Conservation (phyloP, 2,329 filamentous ascomycete species). For the Seiridium unicorne region DNA sequence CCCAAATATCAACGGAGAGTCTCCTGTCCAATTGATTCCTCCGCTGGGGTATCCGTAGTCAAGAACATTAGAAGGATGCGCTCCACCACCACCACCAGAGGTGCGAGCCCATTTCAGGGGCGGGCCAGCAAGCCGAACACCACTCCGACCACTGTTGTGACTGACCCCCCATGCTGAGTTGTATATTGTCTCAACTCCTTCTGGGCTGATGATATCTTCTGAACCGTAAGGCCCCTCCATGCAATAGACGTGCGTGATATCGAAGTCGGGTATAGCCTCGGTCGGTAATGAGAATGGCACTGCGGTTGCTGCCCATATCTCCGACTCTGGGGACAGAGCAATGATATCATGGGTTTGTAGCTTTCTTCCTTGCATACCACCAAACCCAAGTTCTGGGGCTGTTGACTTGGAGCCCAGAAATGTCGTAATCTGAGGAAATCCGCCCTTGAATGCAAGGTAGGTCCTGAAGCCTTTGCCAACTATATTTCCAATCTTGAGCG, state of each 20-base stretch:
- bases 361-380: no score
- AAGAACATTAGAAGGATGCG: slow-evolving; percentile 58
- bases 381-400: no score
- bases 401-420: no score
- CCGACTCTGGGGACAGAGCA: no score
- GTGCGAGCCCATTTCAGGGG: slow-evolving; percentile 56
- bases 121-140: slow-evolving; percentile 58
- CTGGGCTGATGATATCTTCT: slow-evolving; percentile 43
- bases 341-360: no score
- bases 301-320: no score
- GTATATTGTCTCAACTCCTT: slow-evolving; percentile 58
- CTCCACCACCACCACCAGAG: slow-evolving; percentile 61
- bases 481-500: no score
- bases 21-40: slow-evolving; percentile 59
- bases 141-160: slow-evolving; percentile 59
- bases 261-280: no score
- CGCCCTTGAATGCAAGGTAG: no score
- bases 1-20: slow-evolving; percentile 59
- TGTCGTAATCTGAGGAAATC: no score
- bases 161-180: slow-evolving; percentile 56
- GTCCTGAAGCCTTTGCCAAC: no score
- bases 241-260: slow-evolving; percentile 46
- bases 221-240: slow-evolving; percentile 58
- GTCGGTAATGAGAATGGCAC: no score
- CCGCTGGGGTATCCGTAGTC: slow-evolving; percentile 61